Base-by-base conservation (phyloP, 2,329 filamentous ascomycete species). In the Epichloe gansuensis region DNA sequence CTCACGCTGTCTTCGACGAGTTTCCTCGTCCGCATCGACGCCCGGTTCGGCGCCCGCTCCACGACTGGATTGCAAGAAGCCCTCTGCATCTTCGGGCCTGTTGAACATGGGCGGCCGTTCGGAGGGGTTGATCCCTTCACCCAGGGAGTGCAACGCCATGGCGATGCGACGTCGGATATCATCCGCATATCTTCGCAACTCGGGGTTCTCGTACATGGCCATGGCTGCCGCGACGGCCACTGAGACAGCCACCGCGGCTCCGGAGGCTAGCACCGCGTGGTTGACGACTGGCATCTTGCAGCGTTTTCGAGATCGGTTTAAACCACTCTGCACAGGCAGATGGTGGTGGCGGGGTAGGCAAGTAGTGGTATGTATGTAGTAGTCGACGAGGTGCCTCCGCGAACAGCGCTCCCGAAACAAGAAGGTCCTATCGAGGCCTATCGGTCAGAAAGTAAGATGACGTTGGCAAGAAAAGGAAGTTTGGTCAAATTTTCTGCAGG, bases 41-140 rank as follows among this genome's bases (percentile, higher is more conserved):
- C 71, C 76, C 1, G 68, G 61, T 35, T 75, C 70, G 49, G 66
- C 67, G 17, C 67, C 66, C 4, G 58, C 58, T 21, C 64, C 68
- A 27, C 69, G 68, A n/a, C 72, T 68, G 8, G 78, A 79, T 58
- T 74, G 67, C 52, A 82, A 61, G 60, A 84, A 84, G 8, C 80
- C 81, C 51, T 83, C 75, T 53, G 80, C 80, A 64, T 84, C 81
- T 62, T 84, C 81, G 49, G 81, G 81, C 12, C 81, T 70, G 63
- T 84, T 84, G 65, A 82, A 83, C 31, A 77, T 66, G 52, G 81
- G 81, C 57, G 78, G 68, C 34, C 69, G 66, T 43, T 65, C 60
- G 53, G 71, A 66, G 3, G 76, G 73, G 46, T 72, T 68, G 63
- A 82, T 74, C 57, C 71, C 73, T 52, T 84, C 78, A 53, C 79